Base-by-base conservation (phyloP, 208 protist genomes). In the Leishmania tarentolae region DNA sequence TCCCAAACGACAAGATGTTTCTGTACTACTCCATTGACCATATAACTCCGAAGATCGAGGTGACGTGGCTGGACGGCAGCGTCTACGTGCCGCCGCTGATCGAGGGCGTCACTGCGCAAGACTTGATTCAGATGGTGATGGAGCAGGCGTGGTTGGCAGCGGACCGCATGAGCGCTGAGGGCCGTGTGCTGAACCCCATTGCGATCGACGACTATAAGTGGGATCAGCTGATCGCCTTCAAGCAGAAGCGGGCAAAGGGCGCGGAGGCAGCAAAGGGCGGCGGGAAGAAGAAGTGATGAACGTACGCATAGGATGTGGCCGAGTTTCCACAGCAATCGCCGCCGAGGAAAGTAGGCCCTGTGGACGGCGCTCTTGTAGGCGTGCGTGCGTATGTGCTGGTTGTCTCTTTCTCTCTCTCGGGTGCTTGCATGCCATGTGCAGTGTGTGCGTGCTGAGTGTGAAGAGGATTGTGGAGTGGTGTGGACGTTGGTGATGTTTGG, bases 141-240 rank as follows among this genome's bases (percentile, higher is more conserved):
- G 95, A 98, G 86, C 87, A 95, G 88, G 93, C 92, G 40, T 98
- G 93, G 92, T 80, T 98, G 21, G 91, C 92, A 50, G 91, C 91
- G n/a, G 95, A 98, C 74, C 88, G 91, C n/a, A 95, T 98, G 92
- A 86, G 86, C 52, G 95, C 95, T 28, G 88, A 87, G 81, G 94
- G 94, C 9, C 91, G 90, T 53, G 85, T 86, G 80, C 81, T 97
- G 44, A 94, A 96, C 81, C 94, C 94, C 15, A 81, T 97, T 52
- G 93, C 92, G 31, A 97, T 97, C 75, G 94, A 97, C 72, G 94
- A 97, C 76, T 97, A 97, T 86, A 97, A 96, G 80, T 97, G 94
- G 94, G 91, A 97, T 46, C 88, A 97, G 83, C 84, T 97, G 68
- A 89, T 97, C 72, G 91, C 88, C 74, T 97, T 96, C 81, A 97